Evolutionary conservation across 2,329 filamentous ascomycete genomes (phyloP), one percentile per base, ranked within the genome.

Genomic region (Xylaria sp.): DNA sequence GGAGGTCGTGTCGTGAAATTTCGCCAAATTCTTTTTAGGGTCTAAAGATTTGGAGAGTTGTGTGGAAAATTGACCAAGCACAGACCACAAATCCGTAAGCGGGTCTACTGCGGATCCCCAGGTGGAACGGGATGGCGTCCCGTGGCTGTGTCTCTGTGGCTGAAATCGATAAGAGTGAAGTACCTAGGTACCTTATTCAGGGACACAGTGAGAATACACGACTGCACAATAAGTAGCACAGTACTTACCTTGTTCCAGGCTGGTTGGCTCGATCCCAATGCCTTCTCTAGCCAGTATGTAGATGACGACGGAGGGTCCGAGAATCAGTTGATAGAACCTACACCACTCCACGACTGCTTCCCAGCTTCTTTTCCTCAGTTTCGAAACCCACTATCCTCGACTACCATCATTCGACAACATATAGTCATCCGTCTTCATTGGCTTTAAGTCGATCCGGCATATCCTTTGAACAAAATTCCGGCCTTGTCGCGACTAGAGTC

Each of bases 1-100:
- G 70, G 72, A 67, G 68, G 75, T 76, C 75, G 72, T 74, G 74
- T 76, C 75, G 74, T 76, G 75, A 77, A 77, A 75, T 76, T 75
- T 73, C 69, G 72, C 74, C 75, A 68, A 74, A 71, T 66, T 76
- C 74, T 77, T 77, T 74, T 74, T 75, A 74, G 69, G 68, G 63
- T 66, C 70, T 61, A 60, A 71, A 74, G 75, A 77, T 72, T 77
- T 77, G 70, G 70, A 67, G 69, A 65, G 70, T 71, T 71, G 70
- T 71, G 70, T 71, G 70, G 67, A 63, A 69, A 71, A 56, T 12
- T 15, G 39, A 39, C 3, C 15, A 15, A 37, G 70, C 70, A 71
- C 70, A 70, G 70, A 63, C 70, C 70, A 71, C 70, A 4, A 12
- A 18, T 25, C 28, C 1, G 28, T 23, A 57, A 65, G 65, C 62